These are phyloP conservation scores for Pelargonium myrrhifolium DNA, from an alignment of 441 rosid genomes.

Conservation along the genomic window DNA sequence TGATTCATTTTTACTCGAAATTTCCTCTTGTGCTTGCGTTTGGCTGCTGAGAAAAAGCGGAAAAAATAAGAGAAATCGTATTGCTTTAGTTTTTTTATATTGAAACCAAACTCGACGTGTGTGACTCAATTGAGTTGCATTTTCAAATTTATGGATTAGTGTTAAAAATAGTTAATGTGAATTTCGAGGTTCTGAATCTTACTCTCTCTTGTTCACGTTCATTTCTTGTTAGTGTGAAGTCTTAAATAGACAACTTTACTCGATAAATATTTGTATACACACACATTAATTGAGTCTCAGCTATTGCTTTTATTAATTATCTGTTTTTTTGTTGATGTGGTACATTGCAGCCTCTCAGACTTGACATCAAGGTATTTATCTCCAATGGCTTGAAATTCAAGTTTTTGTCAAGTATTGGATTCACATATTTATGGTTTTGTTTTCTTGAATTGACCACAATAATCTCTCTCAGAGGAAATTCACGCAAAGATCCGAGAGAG, in stretches of 20 bases:
- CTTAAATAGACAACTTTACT: background rate
- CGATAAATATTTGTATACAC: background rate
- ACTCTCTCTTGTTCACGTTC: no score
- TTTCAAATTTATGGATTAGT: constrained; percentile 1
- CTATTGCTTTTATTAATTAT: constrained; percentile 10
- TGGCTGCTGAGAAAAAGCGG: constrained; percentile 1
- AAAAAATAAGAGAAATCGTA: background rate
- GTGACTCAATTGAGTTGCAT: constrained; percentile 9
- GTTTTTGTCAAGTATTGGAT: constrained; percentile 5
- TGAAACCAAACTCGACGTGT: background rate
- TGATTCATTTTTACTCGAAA: background rate
- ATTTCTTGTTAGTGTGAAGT: background rate
- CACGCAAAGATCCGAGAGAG: constrained; percentile 76
- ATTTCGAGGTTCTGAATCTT: no score
- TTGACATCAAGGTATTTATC: constrained; percentile 53
- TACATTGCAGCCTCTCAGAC: constrained; percentile 52
- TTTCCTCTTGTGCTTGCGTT: constrained; percentile 3
- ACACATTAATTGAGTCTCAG: constrained; percentile 2
- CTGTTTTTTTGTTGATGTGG: constrained; percentile 17
- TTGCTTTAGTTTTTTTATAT: background rate
- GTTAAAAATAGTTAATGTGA: no score
- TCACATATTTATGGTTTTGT: background rate
- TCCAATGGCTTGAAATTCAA: constrained; percentile 10
- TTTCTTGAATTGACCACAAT: constrained; percentile 14
- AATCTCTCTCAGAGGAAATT: constrained; percentile 51